Conservation (phyloP, 2,329 filamentous ascomycete species). For the Clonostachys rosea region DNA sequence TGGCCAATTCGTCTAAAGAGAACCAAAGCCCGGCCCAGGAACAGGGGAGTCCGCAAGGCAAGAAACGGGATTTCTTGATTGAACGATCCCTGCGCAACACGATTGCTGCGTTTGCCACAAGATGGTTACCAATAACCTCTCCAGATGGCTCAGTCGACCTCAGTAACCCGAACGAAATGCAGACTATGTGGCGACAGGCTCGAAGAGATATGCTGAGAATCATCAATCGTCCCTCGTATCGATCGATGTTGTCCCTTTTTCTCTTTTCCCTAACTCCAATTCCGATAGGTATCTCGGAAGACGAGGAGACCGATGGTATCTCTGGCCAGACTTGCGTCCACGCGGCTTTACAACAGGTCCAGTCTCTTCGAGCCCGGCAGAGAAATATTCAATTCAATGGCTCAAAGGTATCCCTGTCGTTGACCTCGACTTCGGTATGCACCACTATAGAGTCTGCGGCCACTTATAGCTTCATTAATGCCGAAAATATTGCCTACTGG, state of each 20-base stretch:
- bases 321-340: slow-evolving; percentile 31
- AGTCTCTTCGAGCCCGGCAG: slow-evolving; percentile 28
- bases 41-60: no score
- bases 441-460: slow-evolving; percentile 15
- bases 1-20: no score
- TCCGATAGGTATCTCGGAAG: slow-evolving; percentile 27
- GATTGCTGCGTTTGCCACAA: no score
- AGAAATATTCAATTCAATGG: slow-evolving; percentile 30
- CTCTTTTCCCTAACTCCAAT: slow-evolving; percentile 32
- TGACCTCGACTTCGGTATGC: neutral
- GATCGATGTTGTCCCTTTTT: slow-evolving; percentile 29
- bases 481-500: slow-evolving; percentile 32
- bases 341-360: slow-evolving; percentile 30
- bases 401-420: slow-evolving; percentile 20
- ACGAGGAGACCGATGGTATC: slow-evolving; percentile 30
- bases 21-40: no score
- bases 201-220: slow-evolving; percentile 28
- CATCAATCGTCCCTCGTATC: slow-evolving; percentile 32
- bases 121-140: neutral
- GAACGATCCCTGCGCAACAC: no score
- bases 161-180: no score
- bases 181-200: slow-evolving; percentile 22
- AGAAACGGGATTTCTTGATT: no score
- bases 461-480: slow-evolving; percentile 22
- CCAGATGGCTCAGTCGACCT: no score